Evolutionary conservation across 345 rosid species (phyloP).

Genomic region (Lenwebbia sp.): DNA sequence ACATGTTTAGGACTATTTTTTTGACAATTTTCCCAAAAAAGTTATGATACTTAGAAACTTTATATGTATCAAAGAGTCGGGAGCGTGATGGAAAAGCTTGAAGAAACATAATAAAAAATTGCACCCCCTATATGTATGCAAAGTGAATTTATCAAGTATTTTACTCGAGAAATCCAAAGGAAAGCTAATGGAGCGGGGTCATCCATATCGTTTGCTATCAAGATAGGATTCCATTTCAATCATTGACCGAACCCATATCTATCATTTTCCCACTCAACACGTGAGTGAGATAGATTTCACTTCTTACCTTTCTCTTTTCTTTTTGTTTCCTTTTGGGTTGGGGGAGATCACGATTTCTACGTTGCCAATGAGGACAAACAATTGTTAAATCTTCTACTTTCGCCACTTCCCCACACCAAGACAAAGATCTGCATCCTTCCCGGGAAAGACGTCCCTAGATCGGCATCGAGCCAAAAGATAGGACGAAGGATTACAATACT

Average conservation of each 20-base stretch:
- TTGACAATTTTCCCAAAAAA: neutral
- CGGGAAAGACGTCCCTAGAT: neutral
- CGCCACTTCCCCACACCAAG: neutral
- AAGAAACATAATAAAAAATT: neutral
- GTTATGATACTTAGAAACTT: neutral
- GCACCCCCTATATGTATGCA: neutral
- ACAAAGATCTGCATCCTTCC: neutral
- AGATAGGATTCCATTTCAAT: neutral
- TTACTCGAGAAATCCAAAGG: neutral
- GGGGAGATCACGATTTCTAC: neutral
- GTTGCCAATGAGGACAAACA: neutral
- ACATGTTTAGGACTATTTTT: too few species aligned
- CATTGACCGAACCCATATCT: neutral
- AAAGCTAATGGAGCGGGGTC: neutral
- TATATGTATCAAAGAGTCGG: neutral
- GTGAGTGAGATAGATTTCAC: neutral
- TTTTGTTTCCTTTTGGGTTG: neutral
- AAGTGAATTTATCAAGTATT: neutral
- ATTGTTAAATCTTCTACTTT: neutral
- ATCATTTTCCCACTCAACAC: neutral
- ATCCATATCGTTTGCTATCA: neutral
- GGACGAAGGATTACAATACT: neutral
- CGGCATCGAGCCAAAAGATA: neutral
- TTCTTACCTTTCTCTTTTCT: neutral
- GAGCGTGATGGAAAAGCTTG: neutral